Percentiles rank a stretch among this genome's conserved stretches.
phyloP scores from a whole-genome alignment of 2,329 filamentous ascomycete genomes.

The Colletotrichum lentis region DNA sequence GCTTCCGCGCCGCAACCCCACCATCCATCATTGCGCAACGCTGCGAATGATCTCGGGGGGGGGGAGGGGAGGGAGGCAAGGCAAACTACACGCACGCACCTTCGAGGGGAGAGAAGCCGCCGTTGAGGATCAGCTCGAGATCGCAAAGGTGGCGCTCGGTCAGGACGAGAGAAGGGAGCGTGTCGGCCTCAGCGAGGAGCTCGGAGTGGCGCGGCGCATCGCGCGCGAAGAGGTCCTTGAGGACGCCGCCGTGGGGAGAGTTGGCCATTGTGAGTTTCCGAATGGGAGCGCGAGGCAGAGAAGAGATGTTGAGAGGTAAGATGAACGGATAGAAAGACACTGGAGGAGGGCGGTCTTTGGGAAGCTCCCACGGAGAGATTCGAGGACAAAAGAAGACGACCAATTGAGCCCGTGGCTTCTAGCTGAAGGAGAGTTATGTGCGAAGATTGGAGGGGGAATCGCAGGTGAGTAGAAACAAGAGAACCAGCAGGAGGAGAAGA shows the following conservation, averaged over 20 bases:
- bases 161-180: constrained; percentile 81
- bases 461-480: constrained; percentile 12
- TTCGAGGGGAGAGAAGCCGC: constrained; percentile 97
- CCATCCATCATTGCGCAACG: constrained; percentile 31
- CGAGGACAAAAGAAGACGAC: constrained; percentile 15
- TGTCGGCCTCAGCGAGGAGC: constrained; percentile 85
- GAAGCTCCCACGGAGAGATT: constrained; percentile 13
- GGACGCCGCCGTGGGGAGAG: constrained; percentile 85
- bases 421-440: neutral
- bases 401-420: constrained; percentile 28
- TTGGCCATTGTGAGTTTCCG: constrained; percentile 66
- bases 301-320: neutral
- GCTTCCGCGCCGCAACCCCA: constrained; percentile 35
- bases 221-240: constrained; percentile 96
- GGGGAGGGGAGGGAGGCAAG: neutral
- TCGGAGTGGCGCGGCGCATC: constrained; percentile 84
- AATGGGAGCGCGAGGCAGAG: neutral
- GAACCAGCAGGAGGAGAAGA: constrained; percentile 8
- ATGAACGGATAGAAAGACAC: neutral
- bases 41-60: constrained; percentile 3
- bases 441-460: constrained; percentile 6
- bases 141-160: constrained; percentile 97
- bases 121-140: constrained; percentile 95
- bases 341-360: neutral
- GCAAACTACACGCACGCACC: constrained; percentile 63